Evolutionary conservation across 257 asterid genomes (phyloP), one percentile per base, ranked within the genome.

Genomic region (Parsonsia alboflavescens): DNA sequence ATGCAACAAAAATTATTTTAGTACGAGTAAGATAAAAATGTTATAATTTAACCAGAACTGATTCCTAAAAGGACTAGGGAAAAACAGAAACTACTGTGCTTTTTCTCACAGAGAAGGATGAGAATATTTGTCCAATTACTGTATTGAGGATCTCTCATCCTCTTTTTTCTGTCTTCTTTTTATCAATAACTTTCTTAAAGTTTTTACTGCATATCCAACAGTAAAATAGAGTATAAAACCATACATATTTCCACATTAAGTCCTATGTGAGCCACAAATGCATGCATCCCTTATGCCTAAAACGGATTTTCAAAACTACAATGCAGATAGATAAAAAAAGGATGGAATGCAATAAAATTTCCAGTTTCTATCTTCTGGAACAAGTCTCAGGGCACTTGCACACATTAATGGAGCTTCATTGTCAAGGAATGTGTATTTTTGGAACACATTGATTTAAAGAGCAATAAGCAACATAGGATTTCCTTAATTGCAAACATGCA

Each of bases 31-130:
- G 12, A 30, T 53, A 28, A 15, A 59, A 59, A 59, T 16, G 0
- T 28, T 30, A 59, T 22, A 41, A 30, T 76, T 68, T 16, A 74
- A 74, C 28, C 11, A 63, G 58, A 24, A 49, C 62, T 33, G 42
- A 58, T 64, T 64, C 77, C 28, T 30, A 45, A 66, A 63, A 30
- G 58, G 39, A 4, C 13, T 13, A 33, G 0, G 16, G 28, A 19
- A 58, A 52, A 52, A 52, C 67, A 26, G 53, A 22, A 65, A 49
- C 54, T 50, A 22, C 4, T 26, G 24, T 28, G 6, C 7, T 13
- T 9, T 1, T 24, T 28, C 76, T 59, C 42, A 10, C 16, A 7
- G 15, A 62, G 33, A 64, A 36, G 15, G 48, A 36, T 36, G 19
- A 64, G 44, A 64, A 64, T 53, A 8, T 39, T 19, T n/a, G 6